Conservation (phyloP, 768 basidiomycete genomes). For the Megacollybia marginata region DNA sequence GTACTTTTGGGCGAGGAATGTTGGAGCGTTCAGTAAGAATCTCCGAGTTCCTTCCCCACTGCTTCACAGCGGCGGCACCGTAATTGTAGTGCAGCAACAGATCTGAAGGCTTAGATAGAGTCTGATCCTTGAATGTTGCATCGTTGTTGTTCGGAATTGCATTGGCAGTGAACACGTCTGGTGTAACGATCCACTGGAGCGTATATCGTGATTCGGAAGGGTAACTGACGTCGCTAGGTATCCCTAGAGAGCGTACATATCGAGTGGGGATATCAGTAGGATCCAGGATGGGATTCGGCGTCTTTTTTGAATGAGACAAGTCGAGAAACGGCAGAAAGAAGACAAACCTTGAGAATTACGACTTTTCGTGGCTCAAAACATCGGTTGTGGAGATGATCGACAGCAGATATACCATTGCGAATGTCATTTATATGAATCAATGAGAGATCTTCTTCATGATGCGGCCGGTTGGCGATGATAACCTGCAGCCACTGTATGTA, state of each 20-base stretch:
- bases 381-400: conserved; percentile 1
- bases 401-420: conserved; percentile 11
- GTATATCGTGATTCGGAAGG: conserved; percentile 14
- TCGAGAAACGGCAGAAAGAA: neutral
- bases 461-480: conserved; percentile 14
- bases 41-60: conserved; percentile 1
- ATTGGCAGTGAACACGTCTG: neutral
- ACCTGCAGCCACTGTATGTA: conserved; percentile 16
- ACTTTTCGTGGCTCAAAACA: conserved; percentile 10
- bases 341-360: conserved; percentile 16
- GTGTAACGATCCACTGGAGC: conserved; percentile 13
- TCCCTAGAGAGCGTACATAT: neutral
- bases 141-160: conserved; percentile 18
- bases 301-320: neutral
- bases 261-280: neutral
- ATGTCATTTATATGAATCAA: conserved; percentile 14
- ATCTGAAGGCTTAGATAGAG: conserved; percentile 15
- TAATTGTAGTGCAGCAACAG: conserved; percentile 22
- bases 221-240: conserved; percentile 1
- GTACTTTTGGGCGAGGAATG: conserved; percentile 13
- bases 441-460: conserved; percentile 1
- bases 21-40: conserved; percentile 6
- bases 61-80: conserved; percentile 21
- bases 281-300: neutral
- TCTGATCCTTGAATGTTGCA: conserved; percentile 16